A percentile compares a stretch with the other conserved stretches of the same genome.
Conservation (phyloP, 2,329 filamentous ascomycete species). For the Aspergillus ustus region DNA sequence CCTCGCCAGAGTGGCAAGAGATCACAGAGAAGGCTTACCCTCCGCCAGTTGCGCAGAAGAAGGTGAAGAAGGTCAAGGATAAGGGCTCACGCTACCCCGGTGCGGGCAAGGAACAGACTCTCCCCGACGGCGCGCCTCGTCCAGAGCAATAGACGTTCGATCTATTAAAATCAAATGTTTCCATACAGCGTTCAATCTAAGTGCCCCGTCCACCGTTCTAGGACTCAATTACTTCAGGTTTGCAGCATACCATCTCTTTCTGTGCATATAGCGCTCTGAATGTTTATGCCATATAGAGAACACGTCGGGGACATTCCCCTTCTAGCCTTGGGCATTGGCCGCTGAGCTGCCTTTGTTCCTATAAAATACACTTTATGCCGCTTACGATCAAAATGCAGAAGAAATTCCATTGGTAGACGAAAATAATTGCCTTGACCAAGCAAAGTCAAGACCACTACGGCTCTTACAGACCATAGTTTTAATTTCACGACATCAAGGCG, state of each 20-base stretch:
- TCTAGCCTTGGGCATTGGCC: neutral
- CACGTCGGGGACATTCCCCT: neutral
- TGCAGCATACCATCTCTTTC: neutral
- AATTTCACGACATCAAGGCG: too few species aligned
- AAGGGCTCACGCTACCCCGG: constrained; percentile 63
- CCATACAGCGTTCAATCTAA: neutral
- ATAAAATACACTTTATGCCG: neutral
- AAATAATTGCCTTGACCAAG: too few species aligned
- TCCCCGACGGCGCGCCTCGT: neutral
- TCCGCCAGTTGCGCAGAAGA: constrained; percentile 68
- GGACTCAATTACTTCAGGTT: neutral
- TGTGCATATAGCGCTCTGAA: neutral
- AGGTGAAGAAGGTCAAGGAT: constrained; percentile 75
- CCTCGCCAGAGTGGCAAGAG: constrained; percentile 77
- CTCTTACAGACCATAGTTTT: too few species aligned
- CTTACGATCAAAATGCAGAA: neutral
- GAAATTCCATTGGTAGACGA: neutral
- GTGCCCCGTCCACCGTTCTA: neutral
- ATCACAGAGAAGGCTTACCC: constrained; percentile 82
- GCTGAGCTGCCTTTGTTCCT: neutral
- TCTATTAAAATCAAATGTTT: neutral
- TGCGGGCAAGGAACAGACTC: constrained; percentile 38
- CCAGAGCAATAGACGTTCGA: neutral
- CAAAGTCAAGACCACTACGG: too few species aligned
- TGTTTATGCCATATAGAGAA: neutral